Base-by-base conservation (phyloP, 2,329 filamentous ascomycete genomes). In the Scopulariopsis brevicaulis region DNA sequence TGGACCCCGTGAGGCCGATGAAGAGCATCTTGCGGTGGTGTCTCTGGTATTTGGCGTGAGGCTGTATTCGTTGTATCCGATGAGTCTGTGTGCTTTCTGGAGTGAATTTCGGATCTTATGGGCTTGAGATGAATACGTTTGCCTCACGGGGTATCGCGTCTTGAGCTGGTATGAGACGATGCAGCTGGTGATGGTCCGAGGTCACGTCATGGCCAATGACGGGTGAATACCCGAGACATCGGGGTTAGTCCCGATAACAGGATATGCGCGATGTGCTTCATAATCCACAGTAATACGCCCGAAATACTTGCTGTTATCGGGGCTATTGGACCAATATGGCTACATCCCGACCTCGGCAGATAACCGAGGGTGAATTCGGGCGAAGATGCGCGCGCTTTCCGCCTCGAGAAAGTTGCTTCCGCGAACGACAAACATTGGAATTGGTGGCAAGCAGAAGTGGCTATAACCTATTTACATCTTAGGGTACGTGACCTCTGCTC, bases 1-100 rank as follows among this genome's bases (percentile, higher is more conserved):
- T 97, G 61, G 92, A 96, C 69, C 94, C 94, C 10, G 94, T 99
- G 28, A 99, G 84, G 59, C 94, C 94, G 65, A 99, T 91, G 67
- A 99, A 85, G 54, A 97, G 83, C 94, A 97, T 97, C 46, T 40
- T 52, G 18, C n/a, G 18, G n/a, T n/a, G 40, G 6, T 7, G 40
- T 18, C 14, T n/a, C 8, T 4, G 8, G 18, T 2, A n/a, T 46
- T 8, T n/a, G 18, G 40, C n/a, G n/a, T 46, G 40, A 46, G n/a
- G 18, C 2, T 46, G 18, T 46, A 7, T 15, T 8, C 8, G 28
- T 8, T 32, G 28, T 32, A 8, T 32, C 28, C 28, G 28, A 32
- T 32, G 28, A n/a, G 15, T n/a, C 20, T 12, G 22, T 7, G 20
- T 24, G 46, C 22, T 7, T 24, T 50, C 24, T 2, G n/a, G 20